phyloP scores from a whole-genome alignment of 176 grass and related monocot species.

The Cenchrus americanus region DNA sequence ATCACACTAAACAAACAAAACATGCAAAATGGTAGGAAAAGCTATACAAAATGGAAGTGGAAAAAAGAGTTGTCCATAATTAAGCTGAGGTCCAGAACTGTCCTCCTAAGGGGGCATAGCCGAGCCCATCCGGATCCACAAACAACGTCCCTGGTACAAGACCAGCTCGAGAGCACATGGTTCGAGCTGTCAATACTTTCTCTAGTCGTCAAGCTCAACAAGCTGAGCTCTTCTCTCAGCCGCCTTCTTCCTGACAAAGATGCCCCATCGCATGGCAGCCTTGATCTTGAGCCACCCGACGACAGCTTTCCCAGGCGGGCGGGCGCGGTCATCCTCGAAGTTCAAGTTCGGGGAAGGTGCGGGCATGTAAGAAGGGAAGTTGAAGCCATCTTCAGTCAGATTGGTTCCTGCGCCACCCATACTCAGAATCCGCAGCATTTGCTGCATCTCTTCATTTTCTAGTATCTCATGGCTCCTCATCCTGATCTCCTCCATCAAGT shows the following conservation, averaged over 20 bases:
- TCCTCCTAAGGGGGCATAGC: conserved; percentile 20
- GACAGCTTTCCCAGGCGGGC: conserved; percentile 73
- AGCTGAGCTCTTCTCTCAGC: conserved; percentile 98
- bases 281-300: conserved; percentile 99
- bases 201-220: conserved; percentile 93
- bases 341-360: conserved; percentile 52
- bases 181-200: conserved; percentile 12
- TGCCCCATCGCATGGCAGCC: conserved; percentile 99
- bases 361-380: conserved; percentile 58
- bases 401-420: conserved; percentile 70
- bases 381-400: conserved; percentile 58
- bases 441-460: conserved; percentile 98
- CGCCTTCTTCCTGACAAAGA: conserved; percentile 96
- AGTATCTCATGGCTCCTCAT: conserved; percentile 91
- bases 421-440: conserved; percentile 76
- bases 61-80: conserved; percentile 22
- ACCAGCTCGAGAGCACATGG: not conserved
- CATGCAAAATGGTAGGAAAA: conserved; percentile 18
- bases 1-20: conserved; percentile 48
- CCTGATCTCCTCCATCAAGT: conserved; percentile 94
- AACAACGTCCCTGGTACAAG: conserved; percentile 31
- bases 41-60: conserved; percentile 44
- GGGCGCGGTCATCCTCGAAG: conserved; percentile 59
- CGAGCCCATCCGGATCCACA: conserved; percentile 24
- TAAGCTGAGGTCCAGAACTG: conserved; percentile 33